Evolutionary conservation across 768 basidiomycete species (phyloP).

Genomic region (Auricularia auricula-judae): DNA sequence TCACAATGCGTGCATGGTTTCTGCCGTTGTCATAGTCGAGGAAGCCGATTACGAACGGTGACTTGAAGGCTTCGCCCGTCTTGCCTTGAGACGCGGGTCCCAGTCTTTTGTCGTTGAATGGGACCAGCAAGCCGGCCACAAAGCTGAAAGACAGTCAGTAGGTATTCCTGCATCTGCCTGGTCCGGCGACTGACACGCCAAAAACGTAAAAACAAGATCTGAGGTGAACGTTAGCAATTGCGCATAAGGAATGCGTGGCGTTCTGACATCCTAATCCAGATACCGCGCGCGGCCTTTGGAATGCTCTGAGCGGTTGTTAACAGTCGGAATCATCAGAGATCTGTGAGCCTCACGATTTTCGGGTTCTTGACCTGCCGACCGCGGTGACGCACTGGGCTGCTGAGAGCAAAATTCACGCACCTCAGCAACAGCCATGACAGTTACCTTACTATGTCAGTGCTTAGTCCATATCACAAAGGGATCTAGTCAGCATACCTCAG

Average conservation of each 20-base stretch:
- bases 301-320: background rate
- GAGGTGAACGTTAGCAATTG: background rate
- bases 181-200: background rate
- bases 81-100: background rate
- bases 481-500: background rate
- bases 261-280: background rate
- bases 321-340: too few relatives aligned
- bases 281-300: background rate
- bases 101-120: background rate
- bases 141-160: background rate
- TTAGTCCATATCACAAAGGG: background rate
- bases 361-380: background rate
- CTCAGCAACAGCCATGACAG: background rate
- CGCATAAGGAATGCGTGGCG: background rate
- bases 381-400: background rate
- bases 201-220: background rate
- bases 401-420: background rate
- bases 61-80: background rate
- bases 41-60: background rate
- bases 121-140: background rate
- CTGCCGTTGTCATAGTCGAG: background rate
- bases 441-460: background rate
- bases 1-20: too few relatives aligned
- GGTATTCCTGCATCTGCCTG: background rate
- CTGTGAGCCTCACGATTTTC: background rate